Evolutionary conservation across 108 stramenopile genomes (phyloP), one percentile per base, ranked within the genome.

Genomic region (Fragilaria radians): DNA sequence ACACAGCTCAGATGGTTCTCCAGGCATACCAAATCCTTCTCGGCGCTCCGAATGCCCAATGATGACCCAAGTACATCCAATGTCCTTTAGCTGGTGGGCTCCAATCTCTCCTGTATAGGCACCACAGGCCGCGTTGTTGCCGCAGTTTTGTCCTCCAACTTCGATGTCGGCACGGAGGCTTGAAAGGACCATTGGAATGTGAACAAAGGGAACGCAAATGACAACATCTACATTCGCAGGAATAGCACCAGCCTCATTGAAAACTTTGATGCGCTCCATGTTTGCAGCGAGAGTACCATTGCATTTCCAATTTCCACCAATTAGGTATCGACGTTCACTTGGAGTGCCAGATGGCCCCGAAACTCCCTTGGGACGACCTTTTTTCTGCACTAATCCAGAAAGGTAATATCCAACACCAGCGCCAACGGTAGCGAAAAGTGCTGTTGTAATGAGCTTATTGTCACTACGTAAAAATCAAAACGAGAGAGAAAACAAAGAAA

Each of bases 21-120:
- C 91, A 5, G 81, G 85, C 91, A 93, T 93, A 28, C 94, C 84
- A 63, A 95, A 83, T 25, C 88, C 93, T 69, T 91, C 86, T 36
- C 99, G 90, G 48, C 99, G 91, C 66, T 99, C 99, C 14, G 86
- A 89, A 81, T 99, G 99, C 31, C 99, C 99, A 26, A 97, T 68
- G 57, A 99, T 95, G 32, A 94, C 94, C 97, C 98, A 99, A 28
- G 87, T 79, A 31, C 95, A 76, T 14, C 99, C 99, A 66, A 95
- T 70, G 65, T 97, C 98, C 74, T 81, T 91, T 42, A 95, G 72
- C 71, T 86, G 84, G 32, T 63, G 62, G 1, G 95, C 95, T 48
- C 81, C 73, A 57, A 95, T 64, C 77, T 99, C 98, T 47, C 99
- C 99, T 31, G 99, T 99, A 79, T 76, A 96, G 18, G 99, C 99